Base-by-base conservation (phyloP, 495 filamentous ascomycete genomes). In the Trichoderma gamsii region DNA sequence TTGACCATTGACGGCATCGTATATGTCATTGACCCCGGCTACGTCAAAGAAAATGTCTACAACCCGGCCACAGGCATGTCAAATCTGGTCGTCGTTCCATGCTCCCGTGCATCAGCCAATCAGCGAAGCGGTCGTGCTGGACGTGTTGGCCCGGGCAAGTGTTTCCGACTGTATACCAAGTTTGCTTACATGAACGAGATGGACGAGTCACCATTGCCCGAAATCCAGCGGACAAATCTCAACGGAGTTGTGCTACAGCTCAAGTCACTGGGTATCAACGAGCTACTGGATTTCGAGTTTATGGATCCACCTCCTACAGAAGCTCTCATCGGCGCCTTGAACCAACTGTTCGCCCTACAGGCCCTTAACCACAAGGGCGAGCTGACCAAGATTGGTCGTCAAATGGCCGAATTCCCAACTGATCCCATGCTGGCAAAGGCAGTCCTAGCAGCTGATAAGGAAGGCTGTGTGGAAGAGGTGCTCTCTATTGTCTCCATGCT, bases 391-490 rank as follows among this genome's bases (percentile, higher is more conserved):
- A 83, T 96, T 25, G 95, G 95, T 4, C 85, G 96, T 3, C 92
- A 97, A 75, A 97, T 98, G 93, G 92, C 93, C 27, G 93, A 98
- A 76, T 96, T 99, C 76, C 95, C 95, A 0, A 92, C 92, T 7
- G 93, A 97, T 66, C 93, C 93, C 0, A 96, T 95, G 92, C 84
- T 97, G 11, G 92, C 95, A 64, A 95, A 93, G 75, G 85, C 92
- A 3, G 89, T 98, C 66, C 88, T 99, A n/a, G 92, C 92, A 0
- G 90, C 95, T 3, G 90, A 92, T 71, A 86, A 90, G 61, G 89
- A 93, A 70, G 91, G 90, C 21, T 98, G 96, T 74, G 92, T 97
- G 16, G 92, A 96, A 66, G 95, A 99, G 79, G 90, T 98, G 16
- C 84, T 99, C n/a, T 90, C 90, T 6, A 92, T 99, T 67, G 90